These are phyloP conservation scores for Euphorbia schlechtendalii DNA, from an alignment of 441 rosid species.

Conservation along the genomic window DNA sequence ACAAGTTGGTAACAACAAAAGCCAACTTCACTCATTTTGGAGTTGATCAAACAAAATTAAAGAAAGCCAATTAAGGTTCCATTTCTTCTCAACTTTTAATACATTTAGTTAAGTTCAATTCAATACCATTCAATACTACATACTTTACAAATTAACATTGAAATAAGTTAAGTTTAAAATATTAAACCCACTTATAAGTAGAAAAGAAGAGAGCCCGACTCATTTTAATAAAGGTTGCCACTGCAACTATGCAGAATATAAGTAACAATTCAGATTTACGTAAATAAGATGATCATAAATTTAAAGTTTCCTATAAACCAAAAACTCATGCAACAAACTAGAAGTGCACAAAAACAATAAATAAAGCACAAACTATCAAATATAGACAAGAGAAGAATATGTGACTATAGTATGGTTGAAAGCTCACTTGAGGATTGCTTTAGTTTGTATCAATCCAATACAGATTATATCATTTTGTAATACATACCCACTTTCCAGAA, in stretches of 20 bases:
- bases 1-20: neutral
- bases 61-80: neutral
- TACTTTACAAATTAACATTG: too few relatives aligned
- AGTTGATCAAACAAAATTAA: neutral
- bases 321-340: neutral
- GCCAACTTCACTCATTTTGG: neutral
- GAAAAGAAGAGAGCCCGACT: too few relatives aligned
- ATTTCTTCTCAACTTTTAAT: too few relatives aligned
- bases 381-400: neutral
- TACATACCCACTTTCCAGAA: neutral
- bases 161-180: too few relatives aligned
- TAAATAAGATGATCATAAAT: neutral
- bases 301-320: neutral
- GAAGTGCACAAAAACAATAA: neutral
- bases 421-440: neutral
- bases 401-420: neutral
- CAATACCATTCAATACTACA: too few relatives aligned
- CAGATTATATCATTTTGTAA: neutral
- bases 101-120: too few relatives aligned
- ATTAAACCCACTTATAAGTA: too few relatives aligned
- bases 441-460: neutral
- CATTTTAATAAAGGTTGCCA: neutral
- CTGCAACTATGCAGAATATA: neutral
- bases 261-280: neutral
- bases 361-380: neutral